These are phyloP conservation scores for Pythium guiyangense DNA, from an alignment of 352 stramenopile genomes.

Conservation along the genomic window DNA sequence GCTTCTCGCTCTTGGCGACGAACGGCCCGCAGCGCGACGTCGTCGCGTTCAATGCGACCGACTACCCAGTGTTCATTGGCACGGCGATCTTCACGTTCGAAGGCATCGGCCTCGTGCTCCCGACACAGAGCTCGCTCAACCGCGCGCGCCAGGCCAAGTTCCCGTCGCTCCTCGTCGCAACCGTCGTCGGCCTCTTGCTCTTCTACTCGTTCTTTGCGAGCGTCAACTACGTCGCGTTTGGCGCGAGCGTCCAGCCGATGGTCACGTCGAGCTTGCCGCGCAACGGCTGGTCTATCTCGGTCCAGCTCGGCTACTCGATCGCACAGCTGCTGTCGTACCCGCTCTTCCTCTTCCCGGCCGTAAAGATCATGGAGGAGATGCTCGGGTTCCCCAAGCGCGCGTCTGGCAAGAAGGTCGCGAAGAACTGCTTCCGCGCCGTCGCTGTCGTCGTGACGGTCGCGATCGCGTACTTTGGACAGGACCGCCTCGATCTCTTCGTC, in stretches of 20 bases:
- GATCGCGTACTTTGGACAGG: constrained; percentile 75
- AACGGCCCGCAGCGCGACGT: constrained; percentile 40
- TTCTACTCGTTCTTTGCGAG: constrained; percentile 84
- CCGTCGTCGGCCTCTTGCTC: constrained; percentile 61
- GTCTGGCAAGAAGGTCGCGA: constrained; percentile 63
- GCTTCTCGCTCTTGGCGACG: constrained; percentile 50
- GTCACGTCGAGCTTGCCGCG: constrained; percentile 68
- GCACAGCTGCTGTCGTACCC: constrained; percentile 78
- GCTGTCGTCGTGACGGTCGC: constrained; percentile 57
- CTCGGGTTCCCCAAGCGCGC: constrained; percentile 60
- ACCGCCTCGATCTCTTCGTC: constrained; percentile 74
- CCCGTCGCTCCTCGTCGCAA: constrained; percentile 45
- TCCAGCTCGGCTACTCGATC: constrained; percentile 76
- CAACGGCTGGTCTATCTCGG: constrained; percentile 67
- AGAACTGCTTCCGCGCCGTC: constrained; percentile 71
- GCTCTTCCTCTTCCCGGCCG: constrained; percentile 70
- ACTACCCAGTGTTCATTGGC: constrained; percentile 78
- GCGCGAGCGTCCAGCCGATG: constrained; percentile 55
- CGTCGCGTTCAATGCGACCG: constrained; percentile 60
- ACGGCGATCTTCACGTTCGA: constrained; percentile 82
- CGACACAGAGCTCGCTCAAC: constrained; percentile 65
- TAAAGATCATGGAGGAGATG: constrained; percentile 86
- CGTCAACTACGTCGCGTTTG: constrained; percentile 78
- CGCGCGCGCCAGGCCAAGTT: constrained; percentile 62
- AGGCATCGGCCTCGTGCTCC: constrained; percentile 74